These are phyloP conservation scores for Cercospora sp. DNA, from an alignment of 2,329 filamentous ascomycete genomes.

Conservation along the genomic window DNA sequence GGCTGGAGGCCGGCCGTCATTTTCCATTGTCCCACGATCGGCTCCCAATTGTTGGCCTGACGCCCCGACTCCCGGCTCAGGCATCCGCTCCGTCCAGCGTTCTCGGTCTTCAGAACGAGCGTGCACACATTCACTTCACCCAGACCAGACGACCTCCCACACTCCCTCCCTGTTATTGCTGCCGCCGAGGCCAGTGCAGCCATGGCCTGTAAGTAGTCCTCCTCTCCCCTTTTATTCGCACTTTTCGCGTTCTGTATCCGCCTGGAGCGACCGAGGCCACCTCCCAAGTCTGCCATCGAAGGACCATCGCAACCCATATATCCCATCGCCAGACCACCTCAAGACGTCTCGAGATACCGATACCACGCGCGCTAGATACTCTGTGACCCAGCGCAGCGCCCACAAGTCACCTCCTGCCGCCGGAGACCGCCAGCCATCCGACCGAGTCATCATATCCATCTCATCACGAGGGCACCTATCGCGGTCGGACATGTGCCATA, in stretches of 20 bases:
- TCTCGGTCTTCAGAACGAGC: slow-evolving; percentile 6
- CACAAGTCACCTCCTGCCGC: slow-evolving; percentile 14
- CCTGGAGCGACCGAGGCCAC: slow-evolving; percentile 23
- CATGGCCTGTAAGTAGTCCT: slow-evolving; percentile 61
- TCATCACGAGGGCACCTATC: slow-evolving; percentile 36
- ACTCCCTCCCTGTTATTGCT: slow-evolving; percentile 18
- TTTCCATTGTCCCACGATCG: not conserved
- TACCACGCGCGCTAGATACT: slow-evolving; percentile 18
- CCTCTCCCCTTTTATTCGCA: slow-evolving; percentile 40
- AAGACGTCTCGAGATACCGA: slow-evolving; percentile 25
- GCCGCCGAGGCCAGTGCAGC: slow-evolving; percentile 40
- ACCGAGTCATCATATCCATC: slow-evolving; percentile 32
- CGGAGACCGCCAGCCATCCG: slow-evolving; percentile 24
- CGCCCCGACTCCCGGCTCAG: not conserved
- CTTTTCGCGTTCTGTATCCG: slow-evolving; percentile 17
- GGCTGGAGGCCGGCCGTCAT: not conserved
- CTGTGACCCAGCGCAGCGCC: slow-evolving; percentile 22
- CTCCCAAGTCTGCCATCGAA: slow-evolving; percentile 32
- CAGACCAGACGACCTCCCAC: slow-evolving; percentile 18
- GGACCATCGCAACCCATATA: slow-evolving; percentile 31
- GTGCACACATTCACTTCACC: slow-evolving; percentile 10
- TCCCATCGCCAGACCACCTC: slow-evolving; percentile 31
- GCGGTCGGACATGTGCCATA: slow-evolving; percentile 45
- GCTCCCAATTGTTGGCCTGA: not conserved
- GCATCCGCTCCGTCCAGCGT: slow-evolving; percentile 3